Conservation (phyloP, 2,329 filamentous ascomycete species). For the Colletotrichum australisinense region DNA sequence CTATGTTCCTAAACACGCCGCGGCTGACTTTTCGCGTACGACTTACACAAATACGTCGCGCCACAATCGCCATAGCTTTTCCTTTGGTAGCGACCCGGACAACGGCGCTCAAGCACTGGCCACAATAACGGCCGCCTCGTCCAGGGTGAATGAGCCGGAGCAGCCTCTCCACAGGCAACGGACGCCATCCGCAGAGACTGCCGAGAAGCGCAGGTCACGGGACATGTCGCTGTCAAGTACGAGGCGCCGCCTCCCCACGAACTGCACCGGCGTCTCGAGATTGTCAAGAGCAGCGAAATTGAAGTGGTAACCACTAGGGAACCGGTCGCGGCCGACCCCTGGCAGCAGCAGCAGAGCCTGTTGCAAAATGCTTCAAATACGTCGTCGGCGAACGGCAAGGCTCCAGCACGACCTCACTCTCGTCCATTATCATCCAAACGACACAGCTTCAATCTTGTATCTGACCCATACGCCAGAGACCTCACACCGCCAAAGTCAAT, state of each 20-base stretch:
- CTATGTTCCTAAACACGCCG: constrained; percentile 45
- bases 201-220: constrained; percentile 12
- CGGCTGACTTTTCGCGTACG: constrained; percentile 44
- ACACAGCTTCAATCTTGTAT: constrained; percentile 31
- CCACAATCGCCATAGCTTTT: constrained; percentile 27
- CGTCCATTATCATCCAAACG: constrained; percentile 19
- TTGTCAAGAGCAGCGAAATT: constrained; percentile 31
- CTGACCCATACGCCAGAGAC: constrained; percentile 28
- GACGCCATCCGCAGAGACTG: neutral
- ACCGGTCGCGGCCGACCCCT: neutral
- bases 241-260: constrained; percentile 22
- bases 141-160: neutral
- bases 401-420: neutral
- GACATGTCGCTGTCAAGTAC: constrained; percentile 13
- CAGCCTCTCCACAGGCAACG: constrained; percentile 1
- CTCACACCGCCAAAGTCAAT: constrained; percentile 29
- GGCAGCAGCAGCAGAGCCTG: constrained; percentile 14
- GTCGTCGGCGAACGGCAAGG: constrained; percentile 13
- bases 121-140: neutral
- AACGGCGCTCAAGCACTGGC: neutral
- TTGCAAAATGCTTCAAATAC: constrained; percentile 6
- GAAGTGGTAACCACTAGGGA: constrained; percentile 24
- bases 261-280: constrained; percentile 30
- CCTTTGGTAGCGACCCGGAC: constrained; percentile 5
- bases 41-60: constrained; percentile 33